Evolutionary conservation across 2,329 filamentous ascomycete species (phyloP).

Genomic region (Shiraia bambusicola): DNA sequence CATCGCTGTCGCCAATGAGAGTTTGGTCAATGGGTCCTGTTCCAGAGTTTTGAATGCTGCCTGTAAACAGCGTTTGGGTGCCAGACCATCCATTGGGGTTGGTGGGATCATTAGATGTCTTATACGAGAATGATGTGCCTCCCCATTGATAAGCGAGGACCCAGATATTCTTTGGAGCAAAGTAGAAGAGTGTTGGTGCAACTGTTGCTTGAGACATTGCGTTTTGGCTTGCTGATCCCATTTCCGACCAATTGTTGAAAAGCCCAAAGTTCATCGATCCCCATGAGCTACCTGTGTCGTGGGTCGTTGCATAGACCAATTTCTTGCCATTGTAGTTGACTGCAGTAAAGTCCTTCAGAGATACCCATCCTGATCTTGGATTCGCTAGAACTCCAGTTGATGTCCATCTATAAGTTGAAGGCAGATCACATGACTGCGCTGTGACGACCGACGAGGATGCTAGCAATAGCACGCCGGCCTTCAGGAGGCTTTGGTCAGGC

Average conservation of each 20-base stretch:
- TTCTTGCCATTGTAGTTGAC: conserved; percentile 59
- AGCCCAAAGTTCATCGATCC: conserved; percentile 62
- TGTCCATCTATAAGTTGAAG: conserved; percentile 59
- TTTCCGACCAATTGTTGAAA: conserved; percentile 56
- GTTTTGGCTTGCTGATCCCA: conserved; percentile 57
- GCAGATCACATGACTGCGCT: conserved; percentile 51
- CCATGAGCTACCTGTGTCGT: conserved; percentile 47
- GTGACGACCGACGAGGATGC: conserved; percentile 9
- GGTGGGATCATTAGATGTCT: conserved; percentile 60
- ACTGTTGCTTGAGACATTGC: conserved; percentile 51
- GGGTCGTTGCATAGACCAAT: conserved; percentile 61
- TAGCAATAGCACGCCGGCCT: conserved; percentile 11
- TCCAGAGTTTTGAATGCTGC: conserved; percentile 53
- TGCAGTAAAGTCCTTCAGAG: conserved; percentile 65
- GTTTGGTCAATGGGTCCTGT: conserved; percentile 65
- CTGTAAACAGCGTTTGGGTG: conserved; percentile 58
- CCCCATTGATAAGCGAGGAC: conserved; percentile 69
- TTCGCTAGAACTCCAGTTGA: conserved; percentile 54
- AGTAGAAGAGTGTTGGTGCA: conserved; percentile 65
- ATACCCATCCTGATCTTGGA: conserved; percentile 56
- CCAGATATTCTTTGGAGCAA: conserved; percentile 62
- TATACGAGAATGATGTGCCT: conserved; percentile 60
- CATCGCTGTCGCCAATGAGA: conserved; percentile 60
- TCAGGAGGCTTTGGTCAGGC: background rate
- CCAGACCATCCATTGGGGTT: conserved; percentile 60